These are phyloP conservation scores for Lolium rigidum DNA, from an alignment of 176 grass and related monocot genomes.

Conservation along the genomic window DNA sequence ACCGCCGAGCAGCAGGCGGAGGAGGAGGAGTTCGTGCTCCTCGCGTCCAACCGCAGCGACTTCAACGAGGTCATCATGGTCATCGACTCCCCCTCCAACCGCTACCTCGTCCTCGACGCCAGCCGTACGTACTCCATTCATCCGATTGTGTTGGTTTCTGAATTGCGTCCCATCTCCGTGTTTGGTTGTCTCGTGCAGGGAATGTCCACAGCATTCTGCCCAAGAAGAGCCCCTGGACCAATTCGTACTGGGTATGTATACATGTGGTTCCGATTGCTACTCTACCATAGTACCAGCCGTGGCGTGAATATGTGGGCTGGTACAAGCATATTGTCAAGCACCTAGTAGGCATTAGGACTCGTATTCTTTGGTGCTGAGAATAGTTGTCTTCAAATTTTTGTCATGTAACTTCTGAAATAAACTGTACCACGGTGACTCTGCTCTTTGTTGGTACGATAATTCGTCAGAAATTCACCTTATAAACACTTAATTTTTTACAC, in stretches of 20 bases:
- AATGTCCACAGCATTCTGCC: conserved; percentile 88
- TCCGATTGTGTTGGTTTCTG: neutral
- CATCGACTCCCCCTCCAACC: conserved; percentile 65
- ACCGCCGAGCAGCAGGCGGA: neutral
- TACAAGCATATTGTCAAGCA: neutral
- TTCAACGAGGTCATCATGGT: conserved; percentile 86
- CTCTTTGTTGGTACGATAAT: neutral
- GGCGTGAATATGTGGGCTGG: neutral
- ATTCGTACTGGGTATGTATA: conserved; percentile 82
- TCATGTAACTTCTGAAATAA: neutral
- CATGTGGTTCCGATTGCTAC: neutral
- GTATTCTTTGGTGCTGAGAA: conserved; percentile 20
- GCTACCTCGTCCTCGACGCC: conserved; percentile 77
- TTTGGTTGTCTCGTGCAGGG: conserved; percentile 45
- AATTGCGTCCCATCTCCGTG: conserved; percentile 12
- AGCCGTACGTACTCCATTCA: conserved; percentile 49
- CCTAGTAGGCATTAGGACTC: neutral
- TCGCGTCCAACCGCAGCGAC: conserved; percentile 49
- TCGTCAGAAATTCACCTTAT: neutral
- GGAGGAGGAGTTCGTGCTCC: conserved; percentile 63
- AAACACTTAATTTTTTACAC: neutral
- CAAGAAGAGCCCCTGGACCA: conserved; percentile 80
- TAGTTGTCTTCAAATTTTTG: neutral
- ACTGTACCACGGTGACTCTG: neutral
- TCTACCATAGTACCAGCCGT: neutral